A percentile compares a stretch with the other conserved stretches of the same genome.
Evolutionary conservation across 345 rosid genomes (phyloP).

Genomic region (Acer campestre): DNA sequence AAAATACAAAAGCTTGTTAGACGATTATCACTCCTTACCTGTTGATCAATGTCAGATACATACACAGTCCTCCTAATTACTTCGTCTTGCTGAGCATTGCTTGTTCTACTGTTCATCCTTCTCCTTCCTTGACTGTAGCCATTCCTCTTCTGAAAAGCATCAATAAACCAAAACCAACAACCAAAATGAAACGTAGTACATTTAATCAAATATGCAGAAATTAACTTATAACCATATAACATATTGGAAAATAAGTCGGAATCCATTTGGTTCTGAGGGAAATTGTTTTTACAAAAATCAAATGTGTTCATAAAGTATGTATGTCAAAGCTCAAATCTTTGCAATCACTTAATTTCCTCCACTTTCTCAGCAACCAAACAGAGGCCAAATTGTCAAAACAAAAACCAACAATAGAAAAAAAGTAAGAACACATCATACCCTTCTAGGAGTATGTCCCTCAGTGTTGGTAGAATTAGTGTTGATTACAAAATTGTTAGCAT

Average conservation of each 20-base stretch:
- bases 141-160: conserved; percentile 64
- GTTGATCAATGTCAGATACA: conserved; percentile 82
- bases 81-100: conserved; percentile 89
- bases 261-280: not conserved
- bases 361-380: conserved; percentile 17
- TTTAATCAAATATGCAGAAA: conserved; percentile 6
- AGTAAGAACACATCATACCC: conserved; percentile 48
- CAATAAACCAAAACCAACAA: conserved; percentile 9
- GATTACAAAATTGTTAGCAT: conserved; percentile 53
- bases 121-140: conserved; percentile 66
- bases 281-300: too few species aligned
- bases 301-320: too few species aligned
- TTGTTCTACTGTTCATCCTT: conserved; percentile 79
- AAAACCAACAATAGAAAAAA: not conserved
- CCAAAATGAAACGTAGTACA: not conserved
- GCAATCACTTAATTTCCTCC: not conserved
- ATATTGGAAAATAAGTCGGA: not conserved
- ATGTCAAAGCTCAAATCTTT: not conserved
- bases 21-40: conserved; percentile 35
- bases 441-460: conserved; percentile 56
- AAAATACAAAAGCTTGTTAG: not conserved
- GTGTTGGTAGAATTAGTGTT: conserved; percentile 49
- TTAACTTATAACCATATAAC: not conserved
- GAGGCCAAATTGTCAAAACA: conserved; percentile 2
- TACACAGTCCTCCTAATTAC: conserved; percentile 83